These are phyloP conservation scores for Trametes cubensis DNA, from an alignment of 768 basidiomycete genomes.

Conservation along the genomic window DNA sequence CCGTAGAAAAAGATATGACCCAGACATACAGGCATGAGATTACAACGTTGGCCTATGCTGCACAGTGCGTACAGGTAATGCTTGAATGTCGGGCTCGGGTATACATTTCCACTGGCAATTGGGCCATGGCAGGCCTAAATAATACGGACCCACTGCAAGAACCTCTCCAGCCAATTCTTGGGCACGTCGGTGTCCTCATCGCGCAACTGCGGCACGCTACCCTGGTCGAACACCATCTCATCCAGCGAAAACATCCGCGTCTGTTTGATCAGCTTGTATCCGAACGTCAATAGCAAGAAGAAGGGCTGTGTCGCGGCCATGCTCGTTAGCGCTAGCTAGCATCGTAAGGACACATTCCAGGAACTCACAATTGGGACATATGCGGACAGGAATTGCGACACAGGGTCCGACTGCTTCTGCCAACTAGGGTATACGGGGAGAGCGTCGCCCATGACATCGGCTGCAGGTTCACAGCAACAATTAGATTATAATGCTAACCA, in stretches of 20 bases:
- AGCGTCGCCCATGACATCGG: conserved; percentile 18
- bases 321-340: background rate
- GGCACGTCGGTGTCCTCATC: conserved; percentile 1
- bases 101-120: too few species aligned
- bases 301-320: conserved; percentile 27
- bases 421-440: background rate
- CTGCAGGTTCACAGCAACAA: conserved; percentile 1
- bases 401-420: conserved; percentile 11
- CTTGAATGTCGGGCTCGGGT: too few species aligned
- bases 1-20: too few species aligned
- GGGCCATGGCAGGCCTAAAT: too few species aligned
- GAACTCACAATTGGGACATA: conserved; percentile 33
- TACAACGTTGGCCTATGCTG: too few species aligned
- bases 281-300: conserved; percentile 32
- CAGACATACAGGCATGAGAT: too few species aligned
- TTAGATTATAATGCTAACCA: background rate
- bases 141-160: conserved; percentile 20
- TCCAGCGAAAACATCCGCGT: conserved; percentile 31
- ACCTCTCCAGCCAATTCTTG: conserved; percentile 12
- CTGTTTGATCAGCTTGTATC: conserved; percentile 36
- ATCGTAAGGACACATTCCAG: background rate
- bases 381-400: conserved; percentile 30
- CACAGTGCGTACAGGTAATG: too few species aligned
- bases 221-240: conserved; percentile 29
- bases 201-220: background rate